Evolutionary conservation across 805 yeast genomes (phyloP), one percentile per base, ranked within the genome.

Genomic region (Saturnispora kantuleensis): DNA sequence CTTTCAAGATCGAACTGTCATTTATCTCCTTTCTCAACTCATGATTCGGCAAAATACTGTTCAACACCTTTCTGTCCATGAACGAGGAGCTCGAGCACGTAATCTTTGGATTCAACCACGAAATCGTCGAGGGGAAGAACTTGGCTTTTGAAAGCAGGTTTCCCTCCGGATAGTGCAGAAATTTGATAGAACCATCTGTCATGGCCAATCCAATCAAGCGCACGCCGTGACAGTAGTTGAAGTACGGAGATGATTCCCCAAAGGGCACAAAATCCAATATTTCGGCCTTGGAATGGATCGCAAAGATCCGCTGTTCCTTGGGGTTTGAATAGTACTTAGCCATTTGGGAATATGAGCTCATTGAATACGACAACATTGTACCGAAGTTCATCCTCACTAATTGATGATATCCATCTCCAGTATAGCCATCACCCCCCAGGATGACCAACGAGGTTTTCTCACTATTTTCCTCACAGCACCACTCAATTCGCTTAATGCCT

Each of bases 301-400:
- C 84, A 40, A 79, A 64, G 8, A 76, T 65, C 46, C 70, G 70
- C 49, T 77, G 81, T 36, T 74, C 70, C 40, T 65, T 70, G 2
- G 83, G 82, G 21, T 65, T 68, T 0, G 81, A 68, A 60, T 87
- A 93, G 56, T 78, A 87, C 42, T 73, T 73, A 13, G 84, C 83
- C 84, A 88, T 93, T 42, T 79, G 78, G 8, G 81, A 83, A 62
- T 87, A 85, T 0, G 96, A 82, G 0, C 96, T 84, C 46, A 90
- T 63, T 2, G 88, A 73, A 52, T 86, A 84, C 41, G 77, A 74
- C 18, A 95, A 83, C 11, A 95, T 84, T 36, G 70, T 69, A 3
- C 96, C 96, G 53, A 87, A 81, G 50, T 86, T 84, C 48, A 89
- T 66, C 42, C 80, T 65, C 0, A 76, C 71, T 8, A 82, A 51